Evolutionary conservation across 2,329 filamentous ascomycete genomes (phyloP).

Genomic region (Apiospora aurea): DNA sequence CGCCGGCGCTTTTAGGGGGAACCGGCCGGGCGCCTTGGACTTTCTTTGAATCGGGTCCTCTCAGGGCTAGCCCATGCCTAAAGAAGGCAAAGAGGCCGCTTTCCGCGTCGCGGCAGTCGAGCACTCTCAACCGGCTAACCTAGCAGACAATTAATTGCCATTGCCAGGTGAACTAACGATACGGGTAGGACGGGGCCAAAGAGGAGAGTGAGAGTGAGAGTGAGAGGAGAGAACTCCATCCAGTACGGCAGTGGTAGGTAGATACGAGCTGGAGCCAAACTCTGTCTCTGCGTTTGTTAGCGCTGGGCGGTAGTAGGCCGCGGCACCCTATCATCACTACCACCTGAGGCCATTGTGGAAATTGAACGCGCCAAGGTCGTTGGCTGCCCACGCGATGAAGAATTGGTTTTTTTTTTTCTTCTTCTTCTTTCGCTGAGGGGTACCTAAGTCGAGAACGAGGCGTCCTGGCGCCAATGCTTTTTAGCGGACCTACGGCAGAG

Average conservation of each 20-base stretch:
- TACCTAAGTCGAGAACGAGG: not conserved
- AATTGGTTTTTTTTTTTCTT: not conserved
- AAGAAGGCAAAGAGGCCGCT: not conserved
- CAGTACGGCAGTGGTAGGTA: not conserved
- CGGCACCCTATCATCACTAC: constrained; percentile 12
- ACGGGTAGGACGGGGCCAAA: no score
- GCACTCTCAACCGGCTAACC: no score
- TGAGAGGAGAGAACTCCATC: no score
- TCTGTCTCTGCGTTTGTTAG: not conserved
- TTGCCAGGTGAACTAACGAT: not conserved
- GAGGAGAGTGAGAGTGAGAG: no score
- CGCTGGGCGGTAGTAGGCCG: not conserved
- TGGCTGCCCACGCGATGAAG: not conserved
- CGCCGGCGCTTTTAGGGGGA: not conserved
- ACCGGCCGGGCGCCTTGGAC: no score
- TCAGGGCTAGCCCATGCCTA: not conserved
- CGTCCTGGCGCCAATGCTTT: not conserved
- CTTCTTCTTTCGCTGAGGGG: not conserved
- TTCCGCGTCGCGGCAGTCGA: not conserved
- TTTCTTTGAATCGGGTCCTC: no score
- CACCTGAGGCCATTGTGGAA: constrained; percentile 22
- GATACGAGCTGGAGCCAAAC: not conserved
- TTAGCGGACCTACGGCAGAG: not conserved
- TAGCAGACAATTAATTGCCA: not conserved
- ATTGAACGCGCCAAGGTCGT: constrained; percentile 9